These are phyloP conservation scores for Candida tammaniensis DNA, from an alignment of 805 yeast species.

Conservation along the genomic window DNA sequence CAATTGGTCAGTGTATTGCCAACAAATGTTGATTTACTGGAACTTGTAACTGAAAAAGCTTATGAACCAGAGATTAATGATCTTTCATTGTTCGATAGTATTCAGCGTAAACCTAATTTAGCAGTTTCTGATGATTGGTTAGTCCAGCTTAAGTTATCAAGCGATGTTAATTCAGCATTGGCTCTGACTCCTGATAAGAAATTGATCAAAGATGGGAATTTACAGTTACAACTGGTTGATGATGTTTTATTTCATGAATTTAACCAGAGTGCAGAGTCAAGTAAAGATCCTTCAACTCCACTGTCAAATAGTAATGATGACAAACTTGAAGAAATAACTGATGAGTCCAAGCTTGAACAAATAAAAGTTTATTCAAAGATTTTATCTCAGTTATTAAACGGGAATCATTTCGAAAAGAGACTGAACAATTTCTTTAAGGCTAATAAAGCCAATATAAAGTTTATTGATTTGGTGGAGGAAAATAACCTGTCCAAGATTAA, in stretches of 20 bases:
- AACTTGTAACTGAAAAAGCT: constrained; percentile 57
- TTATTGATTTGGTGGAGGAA: constrained; percentile 14
- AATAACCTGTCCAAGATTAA: constrained; percentile 36
- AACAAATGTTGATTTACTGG: constrained; percentile 25
- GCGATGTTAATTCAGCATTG: constrained; percentile 42
- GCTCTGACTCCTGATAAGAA: constrained; percentile 12
- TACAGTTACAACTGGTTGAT: constrained; percentile 34
- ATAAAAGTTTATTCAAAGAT: constrained; percentile 1
- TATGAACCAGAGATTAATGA: constrained; percentile 63
- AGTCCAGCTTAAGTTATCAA: constrained; percentile 54
- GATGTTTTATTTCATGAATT: constrained; percentile 48
- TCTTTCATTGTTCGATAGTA: constrained; percentile 26
- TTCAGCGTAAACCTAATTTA: constrained; percentile 43
- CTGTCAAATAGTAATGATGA: constrained; percentile 12
- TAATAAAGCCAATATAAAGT: constrained; percentile 12
- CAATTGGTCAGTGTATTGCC: constrained; percentile 34
- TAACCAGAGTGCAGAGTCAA: constrained; percentile 21
- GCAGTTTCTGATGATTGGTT: constrained; percentile 62
- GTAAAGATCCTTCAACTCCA: constrained; percentile 23
- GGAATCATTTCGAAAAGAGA: constrained; percentile 20
- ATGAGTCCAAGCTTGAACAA: neutral
- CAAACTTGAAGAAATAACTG: constrained; percentile 2
- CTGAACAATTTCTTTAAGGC: constrained; percentile 27
- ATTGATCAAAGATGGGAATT: constrained; percentile 8
- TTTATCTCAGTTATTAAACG: constrained; percentile 16